Conservation (phyloP, 441 rosid species). For the Populus hybrid region DNA sequence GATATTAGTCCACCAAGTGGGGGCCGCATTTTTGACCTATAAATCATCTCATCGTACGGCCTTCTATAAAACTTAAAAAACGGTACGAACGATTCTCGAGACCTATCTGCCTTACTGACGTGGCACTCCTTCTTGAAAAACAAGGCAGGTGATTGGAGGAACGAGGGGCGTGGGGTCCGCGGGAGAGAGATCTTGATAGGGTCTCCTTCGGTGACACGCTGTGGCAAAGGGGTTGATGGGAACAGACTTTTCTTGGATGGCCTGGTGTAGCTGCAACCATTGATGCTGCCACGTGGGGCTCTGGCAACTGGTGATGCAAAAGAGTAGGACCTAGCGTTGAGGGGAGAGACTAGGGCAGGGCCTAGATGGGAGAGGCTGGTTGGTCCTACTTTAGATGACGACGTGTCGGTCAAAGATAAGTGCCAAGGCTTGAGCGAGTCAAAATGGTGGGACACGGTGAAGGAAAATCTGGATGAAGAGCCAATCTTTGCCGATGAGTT, state of each 20-base stretch:
- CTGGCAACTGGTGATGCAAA: constrained; percentile 75
- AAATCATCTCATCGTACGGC: constrained; percentile 90
- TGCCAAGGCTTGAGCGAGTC: constrained; percentile 95
- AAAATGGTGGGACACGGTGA: constrained; percentile 81
- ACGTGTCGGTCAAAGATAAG: constrained; percentile 60
- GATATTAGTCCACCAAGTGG: constrained; percentile 85
- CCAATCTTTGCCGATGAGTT: constrained; percentile 69
- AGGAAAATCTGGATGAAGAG: constrained; percentile 86
- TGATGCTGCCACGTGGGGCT: constrained; percentile 38
- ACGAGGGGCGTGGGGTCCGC: constrained; percentile 72
- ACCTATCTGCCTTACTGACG: constrained; percentile 48
- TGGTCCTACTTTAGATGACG: constrained; percentile 52
- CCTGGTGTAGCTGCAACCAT: constrained; percentile 25
- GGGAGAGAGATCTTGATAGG: constrained; percentile 23
- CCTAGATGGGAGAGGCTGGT: constrained; percentile 39
- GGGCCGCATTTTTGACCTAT: constrained; percentile 81
- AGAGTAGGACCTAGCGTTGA: constrained; percentile 63
- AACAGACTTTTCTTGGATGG: constrained; percentile 47
- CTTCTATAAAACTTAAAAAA: constrained; percentile 64
- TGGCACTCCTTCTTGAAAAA: constrained; percentile 66
- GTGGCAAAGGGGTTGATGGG: constrained; percentile 80
- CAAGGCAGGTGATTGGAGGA: constrained; percentile 84
- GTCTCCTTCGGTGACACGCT: constrained; percentile 35
- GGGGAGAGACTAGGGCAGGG: constrained; percentile 57
- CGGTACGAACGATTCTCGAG: constrained; percentile 74